Evolutionary conservation across 768 basidiomycete genomes (phyloP).

Genomic region (Psilocybe azurescens): DNA sequence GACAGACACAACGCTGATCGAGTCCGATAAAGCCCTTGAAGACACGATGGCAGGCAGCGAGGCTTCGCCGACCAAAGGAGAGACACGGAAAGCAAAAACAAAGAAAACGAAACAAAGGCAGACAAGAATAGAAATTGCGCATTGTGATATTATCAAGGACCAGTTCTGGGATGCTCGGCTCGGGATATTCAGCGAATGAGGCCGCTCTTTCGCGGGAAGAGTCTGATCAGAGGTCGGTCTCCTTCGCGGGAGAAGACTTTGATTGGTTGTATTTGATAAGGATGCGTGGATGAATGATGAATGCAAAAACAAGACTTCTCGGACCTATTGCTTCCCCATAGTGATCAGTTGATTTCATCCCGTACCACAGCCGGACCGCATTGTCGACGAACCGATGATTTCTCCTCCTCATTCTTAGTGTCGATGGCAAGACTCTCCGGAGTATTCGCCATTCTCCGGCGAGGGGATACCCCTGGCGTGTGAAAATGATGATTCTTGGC

Average conservation of each 20-base stretch:
- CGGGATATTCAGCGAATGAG: constrained; percentile 46
- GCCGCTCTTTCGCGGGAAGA: neutral
- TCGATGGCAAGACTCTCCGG: too few species aligned
- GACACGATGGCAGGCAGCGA: constrained; percentile 1
- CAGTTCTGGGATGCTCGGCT: constrained; percentile 78
- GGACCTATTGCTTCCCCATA: neutral
- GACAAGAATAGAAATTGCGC: constrained; percentile 61
- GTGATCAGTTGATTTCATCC: neutral
- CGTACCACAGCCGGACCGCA: neutral
- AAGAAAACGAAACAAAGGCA: constrained; percentile 36
- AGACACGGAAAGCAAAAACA: constrained; percentile 15
- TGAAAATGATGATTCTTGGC: too few species aligned
- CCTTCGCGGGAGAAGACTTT: neutral
- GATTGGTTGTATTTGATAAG: neutral
- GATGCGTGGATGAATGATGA: neutral
- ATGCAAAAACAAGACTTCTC: neutral
- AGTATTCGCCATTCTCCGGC: too few species aligned
- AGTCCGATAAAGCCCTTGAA: neutral
- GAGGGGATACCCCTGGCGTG: too few species aligned
- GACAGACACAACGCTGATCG: neutral
- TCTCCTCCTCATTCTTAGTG: too few species aligned
- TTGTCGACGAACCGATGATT: neutral
- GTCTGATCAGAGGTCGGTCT: neutral
- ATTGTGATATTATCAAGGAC: constrained; percentile 86
- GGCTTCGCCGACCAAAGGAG: constrained; percentile 15